A percentile compares a stretch with the other conserved stretches of the same genome.
These are phyloP conservation scores for Echinosophora koreensis DNA, from an alignment of 306 rosid genomes.

Conservation along the genomic window DNA sequence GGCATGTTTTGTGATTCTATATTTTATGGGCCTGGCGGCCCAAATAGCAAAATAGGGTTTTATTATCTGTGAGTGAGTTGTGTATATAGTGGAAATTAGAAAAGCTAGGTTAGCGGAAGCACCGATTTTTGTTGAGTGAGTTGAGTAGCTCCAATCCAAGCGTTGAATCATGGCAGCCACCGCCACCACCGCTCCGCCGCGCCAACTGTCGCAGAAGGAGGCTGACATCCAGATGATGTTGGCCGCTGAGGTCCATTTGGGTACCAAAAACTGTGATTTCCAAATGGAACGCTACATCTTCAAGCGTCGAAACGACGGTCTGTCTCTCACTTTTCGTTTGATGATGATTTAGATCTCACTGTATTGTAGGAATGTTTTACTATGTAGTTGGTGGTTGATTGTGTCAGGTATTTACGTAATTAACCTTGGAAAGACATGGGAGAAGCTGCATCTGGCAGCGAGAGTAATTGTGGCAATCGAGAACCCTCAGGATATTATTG, in stretches of 20 bases:
- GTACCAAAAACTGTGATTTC: slow-evolving; percentile 83
- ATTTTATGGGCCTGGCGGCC: background rate
- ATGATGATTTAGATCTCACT: no score
- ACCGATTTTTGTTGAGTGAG: background rate
- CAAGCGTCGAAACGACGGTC: slow-evolving; percentile 92
- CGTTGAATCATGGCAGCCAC: slow-evolving; percentile 60
- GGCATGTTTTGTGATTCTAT: no score
- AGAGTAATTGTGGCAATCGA: slow-evolving; percentile 85
- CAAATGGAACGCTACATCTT: slow-evolving; percentile 92
- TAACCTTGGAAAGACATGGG: slow-evolving; percentile 87
- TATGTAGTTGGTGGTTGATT: no score
- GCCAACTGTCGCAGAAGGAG: slow-evolving; percentile 82
- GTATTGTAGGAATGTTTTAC: no score
- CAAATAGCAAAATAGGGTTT: background rate
- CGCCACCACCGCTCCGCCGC: slow-evolving; percentile 56
- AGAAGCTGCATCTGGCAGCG: slow-evolving; percentile 83
- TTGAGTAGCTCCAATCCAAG: no score
- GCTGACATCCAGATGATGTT: slow-evolving; percentile 88
- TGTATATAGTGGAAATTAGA: no score
- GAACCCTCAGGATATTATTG: slow-evolving; percentile 80
- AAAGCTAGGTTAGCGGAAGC: background rate
- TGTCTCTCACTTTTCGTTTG: no score
- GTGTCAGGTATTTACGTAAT: slow-evolving; percentile 76
- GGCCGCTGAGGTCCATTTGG: slow-evolving; percentile 91
- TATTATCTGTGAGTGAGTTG: background rate